phyloP scores from a whole-genome alignment of 1,284 basidiomycete genomes.

The Heterobasidion occidentale region DNA sequence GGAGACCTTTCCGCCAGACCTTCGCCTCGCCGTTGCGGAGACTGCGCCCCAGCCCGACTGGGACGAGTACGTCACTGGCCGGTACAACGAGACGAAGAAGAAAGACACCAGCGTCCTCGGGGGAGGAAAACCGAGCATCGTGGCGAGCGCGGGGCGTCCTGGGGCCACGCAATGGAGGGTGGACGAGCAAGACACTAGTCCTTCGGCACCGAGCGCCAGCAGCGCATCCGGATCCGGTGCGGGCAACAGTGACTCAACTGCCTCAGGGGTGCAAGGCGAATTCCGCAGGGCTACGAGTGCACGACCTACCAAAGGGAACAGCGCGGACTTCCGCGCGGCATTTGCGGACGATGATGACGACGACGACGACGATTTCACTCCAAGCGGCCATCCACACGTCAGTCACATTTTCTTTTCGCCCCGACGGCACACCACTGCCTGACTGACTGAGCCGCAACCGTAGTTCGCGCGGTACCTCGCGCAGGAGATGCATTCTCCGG shows the following conservation, averaged over 20 bases:
- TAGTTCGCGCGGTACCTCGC: constrained; percentile 72
- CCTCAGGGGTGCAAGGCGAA: constrained; percentile 35
- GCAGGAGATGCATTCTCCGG: constrained; percentile 60
- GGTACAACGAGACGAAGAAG: constrained; percentile 81
- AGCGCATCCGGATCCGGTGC: constrained; percentile 7
- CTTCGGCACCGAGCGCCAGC: constrained; percentile 18
- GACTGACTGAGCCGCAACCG: neutral
- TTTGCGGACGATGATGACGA: constrained; percentile 39
- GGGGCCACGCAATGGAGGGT: constrained; percentile 52
- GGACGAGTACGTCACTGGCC: constrained; percentile 80
- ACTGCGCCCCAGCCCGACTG: constrained; percentile 76
- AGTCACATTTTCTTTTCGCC: constrained; percentile 11
- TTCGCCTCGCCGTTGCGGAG: constrained; percentile 55
- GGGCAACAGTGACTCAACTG: constrained; percentile 15
- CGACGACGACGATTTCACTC: constrained; percentile 28
- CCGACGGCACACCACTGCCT: neutral
- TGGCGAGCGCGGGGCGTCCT: constrained; percentile 27
- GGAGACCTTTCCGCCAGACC: constrained; percentile 78
- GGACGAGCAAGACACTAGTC: constrained; percentile 52
- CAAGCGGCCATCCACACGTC: constrained; percentile 42
- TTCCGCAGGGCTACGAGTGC: constrained; percentile 43
- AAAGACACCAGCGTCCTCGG: constrained; percentile 77
- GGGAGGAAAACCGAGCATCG: constrained; percentile 69
- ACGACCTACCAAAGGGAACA: constrained; percentile 38
- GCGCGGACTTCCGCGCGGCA: constrained; percentile 61